Conservation (phyloP, 2,329 filamentous ascomycete species). For the Xylaria polymorpha region DNA sequence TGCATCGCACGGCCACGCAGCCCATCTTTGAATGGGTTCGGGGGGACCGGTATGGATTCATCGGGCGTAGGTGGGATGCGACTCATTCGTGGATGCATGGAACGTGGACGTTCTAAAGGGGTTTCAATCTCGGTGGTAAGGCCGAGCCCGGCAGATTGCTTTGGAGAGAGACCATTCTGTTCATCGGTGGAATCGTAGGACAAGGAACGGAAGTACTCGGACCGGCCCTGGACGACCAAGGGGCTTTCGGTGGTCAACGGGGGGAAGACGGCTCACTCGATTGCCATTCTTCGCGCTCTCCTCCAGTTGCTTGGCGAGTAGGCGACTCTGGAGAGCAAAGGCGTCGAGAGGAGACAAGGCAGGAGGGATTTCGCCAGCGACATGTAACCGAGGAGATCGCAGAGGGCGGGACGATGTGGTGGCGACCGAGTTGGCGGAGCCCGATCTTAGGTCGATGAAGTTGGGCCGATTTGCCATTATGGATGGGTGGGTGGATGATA, state of each 20-base stretch:
- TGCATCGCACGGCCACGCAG: slow-evolving; percentile 56
- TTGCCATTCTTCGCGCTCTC: slow-evolving; percentile 78
- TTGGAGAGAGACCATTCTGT: slow-evolving; percentile 51
- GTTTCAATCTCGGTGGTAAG: slow-evolving; percentile 67
- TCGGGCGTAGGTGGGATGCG: slow-evolving; percentile 66
- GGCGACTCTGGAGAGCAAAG: slow-evolving; percentile 89
- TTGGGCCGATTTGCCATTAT: slow-evolving; percentile 68
- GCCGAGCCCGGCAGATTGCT: slow-evolving; percentile 59
- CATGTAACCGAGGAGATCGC: slow-evolving; percentile 78
- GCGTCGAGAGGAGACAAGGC: slow-evolving; percentile 95
- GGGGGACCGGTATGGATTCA: slow-evolving; percentile 59
- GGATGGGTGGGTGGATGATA: slow-evolving; percentile 12
- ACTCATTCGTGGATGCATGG: slow-evolving; percentile 81
- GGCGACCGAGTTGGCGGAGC: slow-evolving; percentile 63
- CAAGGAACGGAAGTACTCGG: slow-evolving; percentile 82
- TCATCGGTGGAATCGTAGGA: slow-evolving; percentile 71
- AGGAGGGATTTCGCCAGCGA: slow-evolving; percentile 84
- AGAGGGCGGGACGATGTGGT: slow-evolving; percentile 64
- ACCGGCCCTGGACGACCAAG: slow-evolving; percentile 77
- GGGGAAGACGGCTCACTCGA: slow-evolving; percentile 83
- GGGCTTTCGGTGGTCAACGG: slow-evolving; percentile 86
- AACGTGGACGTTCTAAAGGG: slow-evolving; percentile 70
- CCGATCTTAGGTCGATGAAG: slow-evolving; percentile 69
- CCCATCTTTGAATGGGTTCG: slow-evolving; percentile 55
- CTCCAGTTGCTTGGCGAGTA: slow-evolving; percentile 88